Evolutionary conservation across 306 rosid species (phyloP).

Genomic region (Trifolium dubium): DNA sequence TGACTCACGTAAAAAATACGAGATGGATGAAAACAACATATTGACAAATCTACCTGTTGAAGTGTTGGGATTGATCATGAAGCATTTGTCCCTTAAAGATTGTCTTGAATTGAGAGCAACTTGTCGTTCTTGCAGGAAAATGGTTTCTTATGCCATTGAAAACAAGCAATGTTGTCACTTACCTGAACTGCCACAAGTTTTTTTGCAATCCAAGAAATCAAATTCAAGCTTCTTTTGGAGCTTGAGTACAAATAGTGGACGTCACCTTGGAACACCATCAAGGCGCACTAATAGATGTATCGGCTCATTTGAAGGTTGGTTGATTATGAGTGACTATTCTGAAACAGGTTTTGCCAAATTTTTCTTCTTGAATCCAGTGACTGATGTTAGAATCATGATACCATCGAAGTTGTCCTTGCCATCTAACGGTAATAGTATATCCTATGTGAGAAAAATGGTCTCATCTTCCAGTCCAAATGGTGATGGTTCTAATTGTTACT

Average conservation of each 20-base stretch:
- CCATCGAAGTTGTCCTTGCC: constrained; percentile 5
- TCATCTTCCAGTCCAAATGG: constrained; percentile 2
- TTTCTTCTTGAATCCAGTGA: constrained; percentile 15
- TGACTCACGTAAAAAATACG: background rate
- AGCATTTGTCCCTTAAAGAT: background rate
- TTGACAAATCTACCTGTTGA: background rate
- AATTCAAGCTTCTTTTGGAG: background rate
- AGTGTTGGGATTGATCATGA: background rate
- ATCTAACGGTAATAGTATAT: background rate
- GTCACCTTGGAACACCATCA: background rate
- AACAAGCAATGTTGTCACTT: background rate
- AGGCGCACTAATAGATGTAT: background rate
- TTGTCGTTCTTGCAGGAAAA: background rate
- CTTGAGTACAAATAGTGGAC: background rate
- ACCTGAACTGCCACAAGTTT: background rate
- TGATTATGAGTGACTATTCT: background rate
- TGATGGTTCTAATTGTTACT: background rate
- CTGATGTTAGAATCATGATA: background rate
- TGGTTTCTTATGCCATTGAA: background rate
- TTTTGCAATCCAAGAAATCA: background rate
- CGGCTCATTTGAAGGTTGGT: background rate
- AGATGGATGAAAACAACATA: background rate
- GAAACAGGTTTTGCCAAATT: background rate
- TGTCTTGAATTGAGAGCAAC: too few species aligned
- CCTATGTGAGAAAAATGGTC: background rate